Evolutionary conservation across 176 grass and related monocot genomes (phyloP), one percentile per base, ranked within the genome.

Genomic region (Raddia guianensis): DNA sequence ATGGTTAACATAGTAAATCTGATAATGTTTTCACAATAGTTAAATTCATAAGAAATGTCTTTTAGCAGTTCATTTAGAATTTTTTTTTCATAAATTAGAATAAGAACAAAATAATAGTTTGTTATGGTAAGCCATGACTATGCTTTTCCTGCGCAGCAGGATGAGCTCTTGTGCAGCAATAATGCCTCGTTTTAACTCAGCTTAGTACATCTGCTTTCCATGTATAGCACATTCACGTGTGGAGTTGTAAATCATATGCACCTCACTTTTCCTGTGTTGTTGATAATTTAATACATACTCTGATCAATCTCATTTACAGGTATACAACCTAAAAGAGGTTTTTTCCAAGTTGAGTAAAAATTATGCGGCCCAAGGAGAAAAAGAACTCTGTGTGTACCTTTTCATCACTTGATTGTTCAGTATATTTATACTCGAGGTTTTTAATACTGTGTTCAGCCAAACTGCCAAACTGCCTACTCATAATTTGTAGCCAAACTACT

Each of bases 321-420:
- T 93, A 56, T 64, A 91, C 43, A 84, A 87, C 62, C 72, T 99
- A 72, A 95, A 99, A 89, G 84, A 89, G 75, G 71, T 87, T 63
- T 88, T 99, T 72, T 85, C 85, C 49, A 91, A 89, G 76, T 82
- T 95, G 74, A 80, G 91, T 66, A 95, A 95, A 88, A 99, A 99
- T 78, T 95, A 91, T 86, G 88, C 88, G 60, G 92, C 92, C 72
- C 96, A 93, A 86, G 90, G 86, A 91, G 90, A 93, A 91, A 90
- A 64, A 68, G 92, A 93, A 71, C 49, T 86, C 68, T 78, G 96
- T 99, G 88, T 82, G 15, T 74, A 66, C 18, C 59, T 85, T 62
- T 14, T 67, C 0, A 0, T 59, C 14, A 80, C 71, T 19, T 75
- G 76, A 37, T 60, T 54, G 3, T 68, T 47, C 58, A 54, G 7